phyloP scores from a whole-genome alignment of 169 alveolate genomes.

The Besnoitia besnoiti region DNA sequence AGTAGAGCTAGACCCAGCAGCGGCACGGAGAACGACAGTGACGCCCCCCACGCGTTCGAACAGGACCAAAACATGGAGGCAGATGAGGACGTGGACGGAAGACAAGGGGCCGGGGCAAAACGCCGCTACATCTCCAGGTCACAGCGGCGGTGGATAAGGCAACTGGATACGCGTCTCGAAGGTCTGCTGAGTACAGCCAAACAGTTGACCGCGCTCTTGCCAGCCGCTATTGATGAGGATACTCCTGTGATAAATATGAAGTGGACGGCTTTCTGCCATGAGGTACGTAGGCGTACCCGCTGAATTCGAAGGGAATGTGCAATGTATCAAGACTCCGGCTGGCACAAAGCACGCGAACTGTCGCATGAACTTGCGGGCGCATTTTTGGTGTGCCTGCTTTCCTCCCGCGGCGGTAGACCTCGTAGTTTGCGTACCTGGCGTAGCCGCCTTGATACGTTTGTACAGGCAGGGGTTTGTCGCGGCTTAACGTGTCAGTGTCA shows the following conservation, averaged over 20 bases:
- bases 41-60: neutral
- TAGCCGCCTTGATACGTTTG: too few relatives aligned
- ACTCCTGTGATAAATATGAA: constrained; percentile 17
- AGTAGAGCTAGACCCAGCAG: neutral
- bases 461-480: too few relatives aligned
- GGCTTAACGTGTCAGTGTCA: too few relatives aligned
- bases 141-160: constrained; percentile 27
- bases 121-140: neutral
- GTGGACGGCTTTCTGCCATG: constrained; percentile 47
- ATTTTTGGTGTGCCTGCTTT: too few relatives aligned
- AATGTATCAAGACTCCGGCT: too few relatives aligned
- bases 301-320: too few relatives aligned
- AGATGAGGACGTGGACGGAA: neutral
- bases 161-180: neutral
- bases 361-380: too few relatives aligned
- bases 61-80: neutral
- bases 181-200: neutral
- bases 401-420: too few relatives aligned
- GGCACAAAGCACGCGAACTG: too few relatives aligned
- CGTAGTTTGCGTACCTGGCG: too few relatives aligned
- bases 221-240: constrained; percentile 30
- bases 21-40: neutral
- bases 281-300: too few relatives aligned
- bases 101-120: neutral
- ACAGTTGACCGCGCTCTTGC: neutral